These are phyloP conservation scores for Coemansia sp. DNA, from an alignment of 192 early-diverging fungal genomes.

Conservation along the genomic window DNA sequence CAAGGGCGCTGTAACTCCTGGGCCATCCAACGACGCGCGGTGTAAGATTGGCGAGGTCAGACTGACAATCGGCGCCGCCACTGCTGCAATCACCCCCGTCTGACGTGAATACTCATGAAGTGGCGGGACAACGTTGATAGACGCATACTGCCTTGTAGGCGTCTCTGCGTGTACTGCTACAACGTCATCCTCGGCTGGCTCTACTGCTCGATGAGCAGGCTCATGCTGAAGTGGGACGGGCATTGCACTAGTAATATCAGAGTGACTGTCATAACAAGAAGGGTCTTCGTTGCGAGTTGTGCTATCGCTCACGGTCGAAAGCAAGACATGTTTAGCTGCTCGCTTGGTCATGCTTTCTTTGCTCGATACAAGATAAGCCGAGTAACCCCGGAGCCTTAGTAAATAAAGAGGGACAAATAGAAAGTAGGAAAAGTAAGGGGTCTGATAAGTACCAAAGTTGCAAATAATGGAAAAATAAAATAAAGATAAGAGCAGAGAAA, in stretches of 20 bases:
- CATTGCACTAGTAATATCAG: conserved; percentile 3
- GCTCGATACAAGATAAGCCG: conserved; percentile 5
- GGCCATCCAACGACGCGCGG: conserved; percentile 15
- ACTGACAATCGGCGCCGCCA: conserved; percentile 17
- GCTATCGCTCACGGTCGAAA: conserved; percentile 20
- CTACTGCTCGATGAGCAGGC: not conserved
- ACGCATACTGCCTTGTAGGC: conserved; percentile 27
- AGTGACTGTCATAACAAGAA: not conserved
- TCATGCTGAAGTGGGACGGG: not conserved
- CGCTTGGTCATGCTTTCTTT: conserved; percentile 22
- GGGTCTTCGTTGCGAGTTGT: not conserved
- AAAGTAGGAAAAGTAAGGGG: not conserved
- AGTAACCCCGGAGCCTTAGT: not conserved
- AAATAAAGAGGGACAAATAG: not conserved
- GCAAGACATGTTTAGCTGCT: conserved; percentile 18
- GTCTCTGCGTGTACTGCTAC: not conserved
- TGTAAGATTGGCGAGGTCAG: conserved; percentile 20
- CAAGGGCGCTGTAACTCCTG: conserved; percentile 14
- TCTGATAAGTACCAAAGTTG: not conserved
- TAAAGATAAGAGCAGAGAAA: not conserved
- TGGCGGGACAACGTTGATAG: conserved; percentile 34
- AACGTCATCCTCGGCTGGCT: conserved; percentile 3
- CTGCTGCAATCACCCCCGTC: conserved; percentile 22
- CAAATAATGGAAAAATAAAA: not conserved
- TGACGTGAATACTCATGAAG: conserved; percentile 22